Evolutionary conservation across 2,329 filamentous ascomycete genomes (phyloP), one percentile per base, ranked within the genome.

Genomic region (Cytospora leucostoma): DNA sequence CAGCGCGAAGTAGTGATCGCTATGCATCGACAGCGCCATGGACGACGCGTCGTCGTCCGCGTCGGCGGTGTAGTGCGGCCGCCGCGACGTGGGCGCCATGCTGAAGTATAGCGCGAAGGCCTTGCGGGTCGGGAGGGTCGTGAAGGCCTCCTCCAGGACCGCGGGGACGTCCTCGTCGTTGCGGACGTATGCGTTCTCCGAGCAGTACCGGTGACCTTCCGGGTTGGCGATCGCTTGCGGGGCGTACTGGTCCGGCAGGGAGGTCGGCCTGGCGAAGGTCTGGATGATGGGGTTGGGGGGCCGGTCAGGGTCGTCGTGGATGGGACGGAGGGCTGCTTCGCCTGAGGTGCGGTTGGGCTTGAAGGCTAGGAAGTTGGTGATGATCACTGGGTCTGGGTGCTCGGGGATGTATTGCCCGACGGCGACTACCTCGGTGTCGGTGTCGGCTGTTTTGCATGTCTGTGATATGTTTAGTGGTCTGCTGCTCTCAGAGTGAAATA

Each of bases 1-100:
- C 3, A 82, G 60, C 1, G 82, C 81, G 68, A 85, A 80, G 70
- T 85, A 85, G 69, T 85, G 82, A 67, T 85, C 83, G 0, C 76
- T 77, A 61, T 84, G 82, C 78, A 84, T 78, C 34, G 77, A 81
- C 15, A 84, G 71, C 4, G 83, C 83, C 83, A 85, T 85, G 13
- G 44, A 53, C 19, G 79, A 71, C 35, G 65, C 10, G 50, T 3
- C 15, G 34, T 11, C 37, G 6, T 7, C 50, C 11, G 17, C 40
- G n/a, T 21, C 27, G 52, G 51, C 11, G 52, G 34, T 4, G 32
- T 59, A 47, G 51, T 73, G 72, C 7, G 76, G 40, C 3, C 76
- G 71, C 33, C 75, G 71, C 49, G 78, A 81, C 34, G 75, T 76
- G 0, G 83, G 83, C 35, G 73, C 74, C 82, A 85, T 84, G 11